Evolutionary conservation across 768 basidiomycete species (phyloP).

Genomic region (Cubamyces sp.): DNA sequence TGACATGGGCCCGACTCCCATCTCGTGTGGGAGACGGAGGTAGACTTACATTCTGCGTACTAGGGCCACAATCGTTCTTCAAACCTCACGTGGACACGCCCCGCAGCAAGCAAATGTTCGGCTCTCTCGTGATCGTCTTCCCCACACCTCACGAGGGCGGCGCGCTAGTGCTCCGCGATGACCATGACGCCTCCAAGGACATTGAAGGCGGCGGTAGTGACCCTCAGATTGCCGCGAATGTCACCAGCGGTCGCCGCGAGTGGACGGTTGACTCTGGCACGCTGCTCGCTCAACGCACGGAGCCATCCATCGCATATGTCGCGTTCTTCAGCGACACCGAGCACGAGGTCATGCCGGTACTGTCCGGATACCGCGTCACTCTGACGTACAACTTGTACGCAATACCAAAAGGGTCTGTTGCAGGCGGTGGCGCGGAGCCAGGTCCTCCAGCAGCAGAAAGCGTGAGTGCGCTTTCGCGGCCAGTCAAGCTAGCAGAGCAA

Average conservation of each 20-base stretch:
- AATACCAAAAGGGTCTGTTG: slow-evolving; percentile 3
- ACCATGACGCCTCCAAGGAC: not conserved
- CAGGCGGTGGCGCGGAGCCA: too few relatives aligned
- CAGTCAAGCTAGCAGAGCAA: slow-evolving; percentile 1
- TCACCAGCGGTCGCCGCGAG: slow-evolving; percentile 28
- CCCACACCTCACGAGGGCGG: slow-evolving; percentile 54
- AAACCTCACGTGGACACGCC: slow-evolving; percentile 18
- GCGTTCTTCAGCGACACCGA: slow-evolving; percentile 51
- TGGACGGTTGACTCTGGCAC: slow-evolving; percentile 44
- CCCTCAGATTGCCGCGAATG: too few relatives aligned
- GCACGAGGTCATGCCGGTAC: slow-evolving; percentile 49
- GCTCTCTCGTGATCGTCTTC: slow-evolving; percentile 51
- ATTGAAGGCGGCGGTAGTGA: too few relatives aligned
- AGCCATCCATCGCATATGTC: slow-evolving; percentile 39
- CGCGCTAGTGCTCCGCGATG: slow-evolving; percentile 38
- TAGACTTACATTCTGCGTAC: too few relatives aligned
- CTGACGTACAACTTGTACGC: slow-evolving; percentile 47
- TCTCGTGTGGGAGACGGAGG: too few relatives aligned
- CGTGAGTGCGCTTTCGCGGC: not conserved
- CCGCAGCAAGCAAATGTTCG: slow-evolving; percentile 34
- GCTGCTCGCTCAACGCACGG: slow-evolving; percentile 17
- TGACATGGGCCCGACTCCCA: too few relatives aligned
- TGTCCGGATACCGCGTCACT: slow-evolving; percentile 47
- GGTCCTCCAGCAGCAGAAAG: too few relatives aligned
- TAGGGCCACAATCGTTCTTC: slow-evolving; percentile 15